These are phyloP conservation scores for Picochlorum sp. DNA, from an alignment of 139 green algal genomes.

Conservation along the genomic window DNA sequence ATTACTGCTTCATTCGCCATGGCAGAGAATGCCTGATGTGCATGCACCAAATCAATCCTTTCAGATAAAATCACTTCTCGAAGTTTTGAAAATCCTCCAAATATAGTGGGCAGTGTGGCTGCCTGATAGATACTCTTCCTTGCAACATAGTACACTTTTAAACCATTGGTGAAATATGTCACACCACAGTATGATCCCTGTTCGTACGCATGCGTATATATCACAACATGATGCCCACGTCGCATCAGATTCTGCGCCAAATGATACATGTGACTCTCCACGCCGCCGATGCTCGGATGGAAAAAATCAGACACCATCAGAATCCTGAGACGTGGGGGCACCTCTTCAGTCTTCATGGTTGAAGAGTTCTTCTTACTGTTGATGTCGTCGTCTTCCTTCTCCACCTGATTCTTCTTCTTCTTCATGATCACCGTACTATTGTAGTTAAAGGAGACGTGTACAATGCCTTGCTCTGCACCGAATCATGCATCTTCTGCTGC, in stretches of 20 bases:
- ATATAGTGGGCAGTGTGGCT: conserved; percentile 58
- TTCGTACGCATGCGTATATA: conserved; percentile 75
- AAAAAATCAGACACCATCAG: conserved; percentile 97
- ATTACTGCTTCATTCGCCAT: conserved; percentile 77
- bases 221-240: conserved; percentile 71
- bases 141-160: conserved; percentile 96
- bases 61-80: conserved; percentile 66
- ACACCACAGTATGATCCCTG: conserved; percentile 47
- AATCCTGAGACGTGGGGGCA: background rate
- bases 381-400: too few species aligned
- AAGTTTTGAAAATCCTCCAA: conserved; percentile 49
- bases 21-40: conserved; percentile 79
- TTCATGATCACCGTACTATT: too few species aligned
- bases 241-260: conserved; percentile 80
- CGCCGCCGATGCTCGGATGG: conserved; percentile 86
- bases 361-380: too few species aligned
- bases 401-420: too few species aligned
- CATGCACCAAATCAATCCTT: conserved; percentile 73
- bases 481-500: too few species aligned
- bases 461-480: too few species aligned
- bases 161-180: conserved; percentile 76
- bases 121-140: conserved; percentile 61
- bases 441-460: too few species aligned
- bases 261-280: conserved; percentile 95
- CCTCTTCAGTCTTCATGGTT: background rate